Percentiles rank a stretch among this genome's conserved stretches.
phyloP scores from a whole-genome alignment of 805 yeast species.

The Saccharomycopsis sp. region DNA sequence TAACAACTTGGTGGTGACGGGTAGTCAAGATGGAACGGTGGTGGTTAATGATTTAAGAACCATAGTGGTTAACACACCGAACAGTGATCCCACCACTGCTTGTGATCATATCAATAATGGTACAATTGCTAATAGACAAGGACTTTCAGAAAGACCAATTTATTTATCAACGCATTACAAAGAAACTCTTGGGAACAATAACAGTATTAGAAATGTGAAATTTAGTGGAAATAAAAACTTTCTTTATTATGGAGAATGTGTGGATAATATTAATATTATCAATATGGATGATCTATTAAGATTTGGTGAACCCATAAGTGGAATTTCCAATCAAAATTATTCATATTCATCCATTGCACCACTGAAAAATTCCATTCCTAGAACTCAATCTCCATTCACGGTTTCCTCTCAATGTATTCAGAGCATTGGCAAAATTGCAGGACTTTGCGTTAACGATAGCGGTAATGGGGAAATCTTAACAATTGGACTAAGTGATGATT shows the following conservation, averaged over 20 bases:
- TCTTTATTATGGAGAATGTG: slow-evolving; percentile 46
- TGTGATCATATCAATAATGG: background rate
- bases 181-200: background rate
- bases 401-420: slow-evolving; percentile 36
- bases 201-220: slow-evolving; percentile 35
- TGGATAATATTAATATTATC: slow-evolving; percentile 46
- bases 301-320: too few relatives aligned
- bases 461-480: slow-evolving; percentile 38
- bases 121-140: too few relatives aligned
- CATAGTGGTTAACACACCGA: background rate
- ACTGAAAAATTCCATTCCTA: too few relatives aligned
- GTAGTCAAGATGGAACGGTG: slow-evolving; percentile 51
- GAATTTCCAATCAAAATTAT: too few relatives aligned
- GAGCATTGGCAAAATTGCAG: slow-evolving; percentile 49
- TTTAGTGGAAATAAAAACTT: slow-evolving; percentile 43
- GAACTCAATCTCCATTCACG: slow-evolving; percentile 21
- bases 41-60: slow-evolving; percentile 42
- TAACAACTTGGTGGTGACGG: slow-evolving; percentile 47
- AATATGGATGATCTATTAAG: too few relatives aligned
- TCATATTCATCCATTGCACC: too few relatives aligned
- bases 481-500: slow-evolving; percentile 44
- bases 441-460: slow-evolving; percentile 36
- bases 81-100: slow-evolving; percentile 23
- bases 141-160: too few relatives aligned
- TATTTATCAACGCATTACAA: too few relatives aligned